These are phyloP conservation scores for Verticillium tricorpus DNA, from an alignment of 2,329 filamentous ascomycete genomes.

Conservation along the genomic window DNA sequence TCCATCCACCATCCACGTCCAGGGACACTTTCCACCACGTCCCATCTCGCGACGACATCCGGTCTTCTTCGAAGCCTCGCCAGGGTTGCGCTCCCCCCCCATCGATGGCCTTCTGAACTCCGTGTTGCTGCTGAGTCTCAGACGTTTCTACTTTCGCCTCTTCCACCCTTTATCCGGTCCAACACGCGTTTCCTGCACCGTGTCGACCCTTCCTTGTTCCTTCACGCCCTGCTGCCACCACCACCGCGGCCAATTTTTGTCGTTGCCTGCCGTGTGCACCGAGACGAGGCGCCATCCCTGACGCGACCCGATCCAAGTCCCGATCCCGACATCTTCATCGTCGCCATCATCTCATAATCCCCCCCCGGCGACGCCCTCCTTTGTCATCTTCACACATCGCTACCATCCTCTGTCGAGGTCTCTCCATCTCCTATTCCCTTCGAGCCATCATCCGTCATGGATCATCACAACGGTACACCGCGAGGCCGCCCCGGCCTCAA, in stretches of 20 bases:
- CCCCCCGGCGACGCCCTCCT: not conserved
- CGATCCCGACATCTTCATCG: constrained; percentile 3
- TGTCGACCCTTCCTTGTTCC: constrained; percentile 3
- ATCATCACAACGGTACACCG: constrained; percentile 27
- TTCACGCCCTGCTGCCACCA: constrained; percentile 4
- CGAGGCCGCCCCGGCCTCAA: constrained; percentile 34
- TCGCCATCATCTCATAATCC: not conserved
- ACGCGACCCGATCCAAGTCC: constrained; percentile 4
- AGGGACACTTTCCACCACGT: not conserved
- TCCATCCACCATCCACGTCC: not conserved
- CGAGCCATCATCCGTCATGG: constrained; percentile 8
- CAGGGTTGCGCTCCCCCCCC: not conserved
- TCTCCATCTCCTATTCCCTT: not conserved
- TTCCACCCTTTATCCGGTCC: not conserved
- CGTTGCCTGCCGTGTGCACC: constrained; percentile 9
- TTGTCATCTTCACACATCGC: not conserved
- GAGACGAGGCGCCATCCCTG: constrained; percentile 6
- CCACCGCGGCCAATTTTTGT: constrained; percentile 5
- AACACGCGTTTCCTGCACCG: not conserved
- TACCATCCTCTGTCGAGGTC: not conserved
- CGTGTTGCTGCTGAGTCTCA: not conserved
- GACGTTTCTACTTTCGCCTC: not conserved
- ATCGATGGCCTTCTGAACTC: not conserved
- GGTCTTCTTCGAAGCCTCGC: not conserved
- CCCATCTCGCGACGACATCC: not conserved